Percentiles rank a stretch among this genome's conserved stretches.
Evolutionary conservation across 192 early-diverging fungal species (phyloP).

Genomic region (Coemansia sp.): DNA sequence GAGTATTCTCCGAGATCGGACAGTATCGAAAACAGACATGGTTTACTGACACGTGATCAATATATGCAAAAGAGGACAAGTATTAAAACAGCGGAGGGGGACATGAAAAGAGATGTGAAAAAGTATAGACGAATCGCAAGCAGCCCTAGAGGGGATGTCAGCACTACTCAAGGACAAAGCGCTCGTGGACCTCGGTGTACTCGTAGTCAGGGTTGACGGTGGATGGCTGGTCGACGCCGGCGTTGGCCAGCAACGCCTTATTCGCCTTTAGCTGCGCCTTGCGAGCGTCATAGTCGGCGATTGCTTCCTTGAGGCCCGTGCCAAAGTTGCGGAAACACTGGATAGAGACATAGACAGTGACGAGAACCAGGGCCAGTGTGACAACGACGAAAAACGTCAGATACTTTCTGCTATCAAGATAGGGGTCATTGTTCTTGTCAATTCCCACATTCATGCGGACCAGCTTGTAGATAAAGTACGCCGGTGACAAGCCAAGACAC

Average conservation of each 20-base stretch:
- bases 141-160: not conserved
- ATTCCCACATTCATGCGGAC: slow-evolving; percentile 56
- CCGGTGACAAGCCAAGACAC: slow-evolving; percentile 44
- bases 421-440: slow-evolving; percentile 49
- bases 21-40: not conserved
- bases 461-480: slow-evolving; percentile 57
- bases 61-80: not conserved
- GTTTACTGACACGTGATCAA: not conserved
- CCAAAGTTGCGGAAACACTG: slow-evolving; percentile 57
- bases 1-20: not conserved
- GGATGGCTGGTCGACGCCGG: not conserved
- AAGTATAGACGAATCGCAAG: not conserved
- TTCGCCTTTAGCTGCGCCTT: slow-evolving; percentile 67
- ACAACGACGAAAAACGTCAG: slow-evolving; percentile 56
- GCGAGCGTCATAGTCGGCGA: slow-evolving; percentile 48
- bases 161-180: slow-evolving; percentile 45
- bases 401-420: slow-evolving; percentile 53
- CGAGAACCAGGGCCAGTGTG: slow-evolving; percentile 46
- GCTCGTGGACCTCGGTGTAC: slow-evolving; percentile 53
- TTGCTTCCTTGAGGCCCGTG: slow-evolving; percentile 52
- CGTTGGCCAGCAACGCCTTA: slow-evolving; percentile 13
- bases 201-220: slow-evolving; percentile 26
- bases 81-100: not conserved
- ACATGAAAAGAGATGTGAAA: not conserved
- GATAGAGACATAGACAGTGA: slow-evolving; percentile 51